Conservation (phyloP, 1,139 yeast genomes). For the Nakaseomyces bracarensis region DNA sequence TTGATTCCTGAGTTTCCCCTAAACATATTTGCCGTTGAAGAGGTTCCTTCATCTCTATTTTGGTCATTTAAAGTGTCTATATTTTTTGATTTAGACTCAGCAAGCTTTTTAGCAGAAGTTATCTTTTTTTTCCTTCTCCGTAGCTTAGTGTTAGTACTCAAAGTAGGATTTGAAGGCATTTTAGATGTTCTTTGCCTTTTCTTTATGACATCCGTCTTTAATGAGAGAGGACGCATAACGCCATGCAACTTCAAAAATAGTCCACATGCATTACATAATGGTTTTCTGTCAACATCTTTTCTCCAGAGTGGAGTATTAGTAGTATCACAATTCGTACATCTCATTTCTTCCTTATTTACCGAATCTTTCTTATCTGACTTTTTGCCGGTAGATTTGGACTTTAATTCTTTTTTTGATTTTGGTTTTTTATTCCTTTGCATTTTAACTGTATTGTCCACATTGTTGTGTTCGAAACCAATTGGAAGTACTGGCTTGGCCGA, state of each 20-base stretch:
- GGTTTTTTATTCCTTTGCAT: neutral
- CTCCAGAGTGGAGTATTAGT: slow-evolving; percentile 95
- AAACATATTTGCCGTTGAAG: neutral
- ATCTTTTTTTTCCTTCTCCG: slow-evolving; percentile 1
- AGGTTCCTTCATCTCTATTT: slow-evolving; percentile 4
- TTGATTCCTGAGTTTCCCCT: neutral
- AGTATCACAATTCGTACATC: slow-evolving; percentile 84
- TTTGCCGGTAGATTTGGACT: neutral
- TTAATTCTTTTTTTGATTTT: neutral
- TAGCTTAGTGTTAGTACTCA: neutral
- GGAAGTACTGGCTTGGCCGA: neutral
- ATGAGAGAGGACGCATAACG: slow-evolving; percentile 80
- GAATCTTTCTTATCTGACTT: neutral
- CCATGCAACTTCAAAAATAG: slow-evolving; percentile 86
- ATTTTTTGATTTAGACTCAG: neutral
- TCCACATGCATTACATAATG: slow-evolving; percentile 93
- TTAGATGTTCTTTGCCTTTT: slow-evolving; percentile 45
- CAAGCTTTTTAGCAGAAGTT: slow-evolving; percentile 2
- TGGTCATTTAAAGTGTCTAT: too few relatives aligned
- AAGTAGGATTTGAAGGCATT: slow-evolving; percentile 7
- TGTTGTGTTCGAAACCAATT: neutral
- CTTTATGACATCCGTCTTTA: slow-evolving; percentile 88
- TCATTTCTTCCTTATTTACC: slow-evolving; percentile 13
- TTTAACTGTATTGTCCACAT: neutral
- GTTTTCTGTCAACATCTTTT: slow-evolving; percentile 85